phyloP scores from a whole-genome alignment of 306 rosid genomes.

The Betula pendula region DNA sequence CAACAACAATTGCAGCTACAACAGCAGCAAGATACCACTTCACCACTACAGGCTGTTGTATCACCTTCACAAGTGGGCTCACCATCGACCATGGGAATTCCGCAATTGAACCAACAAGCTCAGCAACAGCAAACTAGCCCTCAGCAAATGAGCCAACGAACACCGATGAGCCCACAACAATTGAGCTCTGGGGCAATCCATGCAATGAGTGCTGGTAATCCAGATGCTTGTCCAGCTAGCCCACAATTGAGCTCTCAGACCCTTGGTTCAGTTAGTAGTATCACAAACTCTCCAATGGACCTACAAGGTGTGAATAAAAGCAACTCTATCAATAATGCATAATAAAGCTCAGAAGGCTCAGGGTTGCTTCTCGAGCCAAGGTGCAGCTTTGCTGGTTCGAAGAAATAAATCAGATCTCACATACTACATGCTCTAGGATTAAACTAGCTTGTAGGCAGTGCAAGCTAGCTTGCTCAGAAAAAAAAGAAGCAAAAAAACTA shows the following conservation, averaged over 20 bases:
- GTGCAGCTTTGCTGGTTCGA: not conserved
- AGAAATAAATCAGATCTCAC: not conserved
- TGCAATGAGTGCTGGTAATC: constrained; percentile 81
- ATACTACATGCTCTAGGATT: not conserved
- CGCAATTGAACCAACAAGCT: constrained; percentile 67
- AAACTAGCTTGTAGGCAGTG: no score
- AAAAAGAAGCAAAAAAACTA: no score
- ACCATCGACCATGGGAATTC: constrained; percentile 81
- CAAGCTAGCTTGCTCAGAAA: no score
- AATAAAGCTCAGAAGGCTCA: constrained; percentile 26
- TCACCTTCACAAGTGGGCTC: constrained; percentile 90
- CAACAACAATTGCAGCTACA: constrained; percentile 43
- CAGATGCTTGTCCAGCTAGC: constrained; percentile 91
- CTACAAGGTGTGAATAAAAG: constrained; percentile 90
- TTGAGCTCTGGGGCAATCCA: constrained; percentile 89
- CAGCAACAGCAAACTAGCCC: constrained; percentile 81
- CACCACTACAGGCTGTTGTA: constrained; percentile 77
- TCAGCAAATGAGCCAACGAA: constrained; percentile 89
- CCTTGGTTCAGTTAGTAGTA: constrained; percentile 71
- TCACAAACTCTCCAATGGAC: constrained; percentile 85
- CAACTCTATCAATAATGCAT: constrained; percentile 68
- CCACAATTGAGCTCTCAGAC: constrained; percentile 98
- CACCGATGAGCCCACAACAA: constrained; percentile 94
- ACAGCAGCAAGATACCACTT: constrained; percentile 73
- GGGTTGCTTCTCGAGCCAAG: not conserved